A percentile compares a stretch with the other conserved stretches of the same genome.
phyloP scores from a whole-genome alignment of 345 rosid genomes.

The Lumnitzera littorea region DNA sequence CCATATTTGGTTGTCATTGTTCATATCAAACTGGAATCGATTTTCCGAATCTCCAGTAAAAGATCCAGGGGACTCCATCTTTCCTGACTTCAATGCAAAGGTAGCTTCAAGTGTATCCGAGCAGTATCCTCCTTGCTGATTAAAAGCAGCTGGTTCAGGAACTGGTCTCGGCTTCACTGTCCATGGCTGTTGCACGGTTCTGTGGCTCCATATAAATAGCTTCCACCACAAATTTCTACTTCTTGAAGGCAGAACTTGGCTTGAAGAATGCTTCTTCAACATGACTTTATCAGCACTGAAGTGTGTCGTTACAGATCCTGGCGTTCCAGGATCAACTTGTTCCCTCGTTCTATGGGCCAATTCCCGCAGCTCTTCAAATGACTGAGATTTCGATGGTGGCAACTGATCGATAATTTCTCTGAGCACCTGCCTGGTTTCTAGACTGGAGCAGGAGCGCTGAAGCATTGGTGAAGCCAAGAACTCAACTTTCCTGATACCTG shows the following conservation, averaged over 20 bases:
- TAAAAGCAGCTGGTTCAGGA: constrained; percentile 15
- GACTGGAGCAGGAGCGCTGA: constrained; percentile 73
- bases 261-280: constrained; percentile 85
- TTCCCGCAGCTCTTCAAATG: constrained; percentile 29
- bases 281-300: constrained; percentile 85
- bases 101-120: constrained; percentile 71
- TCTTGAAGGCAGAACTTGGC: constrained; percentile 87
- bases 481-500: constrained; percentile 48
- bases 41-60: constrained; percentile 34
- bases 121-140: constrained; percentile 73
- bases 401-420: constrained; percentile 27
- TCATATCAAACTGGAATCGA: constrained; percentile 6
- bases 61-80: constrained; percentile 38
- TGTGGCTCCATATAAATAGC: constrained; percentile 88
- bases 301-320: constrained; percentile 42
- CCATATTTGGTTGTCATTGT: constrained; percentile 25
- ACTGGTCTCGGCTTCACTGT: constrained; percentile 28
- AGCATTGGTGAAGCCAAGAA: constrained; percentile 67
- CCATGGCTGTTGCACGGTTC: constrained; percentile 55
- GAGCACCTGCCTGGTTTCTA: constrained; percentile 37
- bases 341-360: constrained; percentile 11
- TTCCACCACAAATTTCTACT: constrained; percentile 85
- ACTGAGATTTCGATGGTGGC: constrained; percentile 30
- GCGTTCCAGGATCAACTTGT: constrained; percentile 23
- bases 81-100: constrained; percentile 22